A percentile compares a stretch with the other conserved stretches of the same genome.
These are phyloP conservation scores for Pseudozyma thailandica DNA, from an alignment of 1,284 basidiomycete genomes.

Conservation along the genomic window DNA sequence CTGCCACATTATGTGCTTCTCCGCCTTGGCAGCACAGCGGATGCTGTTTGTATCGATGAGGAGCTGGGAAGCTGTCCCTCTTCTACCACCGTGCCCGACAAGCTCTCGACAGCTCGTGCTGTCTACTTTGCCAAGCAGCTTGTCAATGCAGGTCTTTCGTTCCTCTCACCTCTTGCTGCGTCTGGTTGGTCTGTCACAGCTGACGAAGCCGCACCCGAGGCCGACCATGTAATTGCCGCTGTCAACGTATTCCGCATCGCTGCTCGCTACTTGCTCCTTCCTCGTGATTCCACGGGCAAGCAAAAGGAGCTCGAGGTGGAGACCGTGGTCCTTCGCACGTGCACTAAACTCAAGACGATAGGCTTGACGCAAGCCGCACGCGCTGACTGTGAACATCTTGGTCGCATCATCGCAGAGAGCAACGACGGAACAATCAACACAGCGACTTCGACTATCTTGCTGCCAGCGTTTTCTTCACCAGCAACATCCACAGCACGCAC, in stretches of 20 bases:
- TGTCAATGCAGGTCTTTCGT: constrained; percentile 46
- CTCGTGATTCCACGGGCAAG: constrained; percentile 12
- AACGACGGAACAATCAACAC: background rate
- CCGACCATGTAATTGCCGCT: constrained; percentile 12
- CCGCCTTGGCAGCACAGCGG: constrained; percentile 26
- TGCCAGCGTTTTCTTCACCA: constrained; percentile 11
- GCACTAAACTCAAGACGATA: constrained; percentile 28
- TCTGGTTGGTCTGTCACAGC: constrained; percentile 27
- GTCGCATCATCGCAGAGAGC: background rate
- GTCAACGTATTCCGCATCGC: constrained; percentile 37
- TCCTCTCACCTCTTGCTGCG: constrained; percentile 18
- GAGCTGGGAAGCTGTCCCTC: constrained; percentile 3
- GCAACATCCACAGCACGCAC: constrained; percentile 15
- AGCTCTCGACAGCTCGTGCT: constrained; percentile 18
- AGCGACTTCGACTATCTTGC: background rate
- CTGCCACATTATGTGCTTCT: constrained; percentile 23
- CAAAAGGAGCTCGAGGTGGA: constrained; percentile 48
- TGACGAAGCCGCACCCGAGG: background rate
- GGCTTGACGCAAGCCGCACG: constrained; percentile 14
- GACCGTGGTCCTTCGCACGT: constrained; percentile 32
- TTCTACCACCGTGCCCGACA: constrained; percentile 5
- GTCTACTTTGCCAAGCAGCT: constrained; percentile 52
- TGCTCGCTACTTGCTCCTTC: constrained; percentile 25
- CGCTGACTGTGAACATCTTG: constrained; percentile 25
- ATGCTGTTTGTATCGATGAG: constrained; percentile 16